phyloP scores from a whole-genome alignment of 306 rosid genomes.

The Lagenaria siceraria region DNA sequence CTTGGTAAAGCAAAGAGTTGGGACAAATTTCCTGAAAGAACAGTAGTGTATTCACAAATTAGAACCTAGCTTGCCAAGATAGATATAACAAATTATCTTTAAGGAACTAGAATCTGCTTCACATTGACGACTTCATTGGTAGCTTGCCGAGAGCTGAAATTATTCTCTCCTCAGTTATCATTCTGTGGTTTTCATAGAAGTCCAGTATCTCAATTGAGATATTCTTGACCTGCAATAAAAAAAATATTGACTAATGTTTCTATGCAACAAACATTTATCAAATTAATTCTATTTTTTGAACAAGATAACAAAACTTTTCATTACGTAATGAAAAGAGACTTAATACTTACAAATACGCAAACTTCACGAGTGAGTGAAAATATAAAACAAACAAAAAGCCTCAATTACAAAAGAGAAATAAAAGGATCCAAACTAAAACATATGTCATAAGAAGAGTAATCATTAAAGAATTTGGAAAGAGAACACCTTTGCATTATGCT shows the following conservation, averaged over 20 bases:
- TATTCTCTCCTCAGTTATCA: conserved; percentile 44
- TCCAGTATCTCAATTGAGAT: conserved; percentile 88
- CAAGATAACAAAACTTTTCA: too few species aligned
- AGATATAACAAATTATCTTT: not conserved
- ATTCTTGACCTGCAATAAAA: conserved; percentile 56
- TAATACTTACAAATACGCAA: too few species aligned
- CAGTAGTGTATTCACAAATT: not conserved
- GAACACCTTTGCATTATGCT: too few species aligned
- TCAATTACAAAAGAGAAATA: too few species aligned
- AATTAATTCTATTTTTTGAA: too few species aligned
- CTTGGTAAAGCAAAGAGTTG: not conserved
- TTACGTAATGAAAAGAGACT: too few species aligned
- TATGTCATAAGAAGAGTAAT: too few species aligned
- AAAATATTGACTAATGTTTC: not conserved
- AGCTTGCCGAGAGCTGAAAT: conserved; percentile 61
- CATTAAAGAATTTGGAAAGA: too few species aligned
- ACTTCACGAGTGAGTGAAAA: too few species aligned
- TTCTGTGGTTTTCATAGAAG: conserved; percentile 59
- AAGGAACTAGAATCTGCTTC: not conserved
- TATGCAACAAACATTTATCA: not conserved
- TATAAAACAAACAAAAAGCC: too few species aligned
- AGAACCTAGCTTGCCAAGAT: not conserved
- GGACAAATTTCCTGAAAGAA: not conserved
- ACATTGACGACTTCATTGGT: conserved; percentile 23
- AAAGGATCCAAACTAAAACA: too few species aligned